Evolutionary conservation across 1,284 basidiomycete species (phyloP), one percentile per base, ranked within the genome.

Genomic region (Tranzscheliella williamsii): DNA sequence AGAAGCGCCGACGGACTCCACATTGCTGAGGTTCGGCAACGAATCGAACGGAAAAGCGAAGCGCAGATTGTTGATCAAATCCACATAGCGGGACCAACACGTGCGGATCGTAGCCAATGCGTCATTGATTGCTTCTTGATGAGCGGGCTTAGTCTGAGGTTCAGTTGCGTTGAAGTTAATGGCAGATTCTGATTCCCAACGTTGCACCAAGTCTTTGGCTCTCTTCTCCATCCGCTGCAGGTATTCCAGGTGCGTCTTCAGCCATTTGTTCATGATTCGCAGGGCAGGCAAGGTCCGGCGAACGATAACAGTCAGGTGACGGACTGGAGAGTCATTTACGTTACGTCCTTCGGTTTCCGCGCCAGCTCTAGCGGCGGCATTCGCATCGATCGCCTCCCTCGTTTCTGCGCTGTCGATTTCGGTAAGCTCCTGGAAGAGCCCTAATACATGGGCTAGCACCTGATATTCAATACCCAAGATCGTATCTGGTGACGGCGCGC

Each of bases 241-340:
- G 67, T 91, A 91, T 49, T 85, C 85, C 53, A 86, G 78, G 75
- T 96, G 90, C 5, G 85, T 85, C 33, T 85, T 83, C 21, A 94
- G 78, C 94, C 94, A 98, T 76, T 93, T 94, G 69, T 85, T 87
- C 2, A 87, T 84, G 42, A 97, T 87, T 13, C 94, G 85, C 38
- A 97, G 80, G 5, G 90, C 86, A 2, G 93, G 91, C 3, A 98
- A 81, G 9, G 87, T 88, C 24, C 94, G 83, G 23, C 93, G 83
- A 51, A 96, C 87, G 7, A 85, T 84, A 1, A 91, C 91, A 1
- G 88, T 88, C 70, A 97, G 93, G 27, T 84, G 83, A 69, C 87
- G 86, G 5, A 89, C 88, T 0, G 52, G 35, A 16, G 40, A 26
- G 13, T 38, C 36, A 17, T n/a, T 26, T 16, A 33, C 41, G 18